phyloP scores from a whole-genome alignment of 108 stramenopile genomes.

The Licmophora abbreviata region DNA sequence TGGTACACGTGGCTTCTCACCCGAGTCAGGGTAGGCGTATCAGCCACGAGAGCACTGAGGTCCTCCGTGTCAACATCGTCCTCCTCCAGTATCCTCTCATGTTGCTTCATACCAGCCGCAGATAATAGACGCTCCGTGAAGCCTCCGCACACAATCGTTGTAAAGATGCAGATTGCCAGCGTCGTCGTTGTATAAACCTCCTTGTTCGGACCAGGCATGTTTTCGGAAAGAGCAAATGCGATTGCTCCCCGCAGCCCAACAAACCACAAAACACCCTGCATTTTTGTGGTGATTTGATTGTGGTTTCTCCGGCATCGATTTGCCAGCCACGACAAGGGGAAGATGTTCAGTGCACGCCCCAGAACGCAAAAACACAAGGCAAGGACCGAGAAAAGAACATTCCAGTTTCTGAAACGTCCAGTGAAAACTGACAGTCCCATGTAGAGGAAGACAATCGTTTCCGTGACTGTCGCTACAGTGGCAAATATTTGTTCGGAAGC shows the following conservation, averaged over 20 bases:
- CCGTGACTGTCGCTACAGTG: constrained; percentile 83
- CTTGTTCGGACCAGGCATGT: constrained; percentile 87
- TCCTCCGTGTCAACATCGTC: constrained; percentile 14
- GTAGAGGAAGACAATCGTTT: constrained; percentile 93
- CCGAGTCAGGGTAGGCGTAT: constrained; percentile 7
- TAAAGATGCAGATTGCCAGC: constrained; percentile 90
- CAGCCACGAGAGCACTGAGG: constrained; percentile 17
- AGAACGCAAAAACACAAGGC: constrained; percentile 81
- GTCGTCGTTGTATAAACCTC: constrained; percentile 88
- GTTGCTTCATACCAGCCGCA: constrained; percentile 77
- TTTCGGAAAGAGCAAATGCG: constrained; percentile 87
- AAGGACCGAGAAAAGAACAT: constrained; percentile 63
- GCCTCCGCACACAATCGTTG: constrained; percentile 95
- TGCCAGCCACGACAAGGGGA: constrained; percentile 82
- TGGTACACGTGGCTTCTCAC: constrained; percentile 8
- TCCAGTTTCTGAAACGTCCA: constrained; percentile 66
- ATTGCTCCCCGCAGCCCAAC: constrained; percentile 94
- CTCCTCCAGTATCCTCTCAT: constrained; percentile 1
- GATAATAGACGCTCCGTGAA: constrained; percentile 83
- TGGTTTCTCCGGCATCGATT: constrained; percentile 63
- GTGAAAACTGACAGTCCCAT: constrained; percentile 98
- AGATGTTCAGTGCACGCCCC: constrained; percentile 83
- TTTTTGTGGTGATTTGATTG: constrained; percentile 52
- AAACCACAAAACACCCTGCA: constrained; percentile 96
- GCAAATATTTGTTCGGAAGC: constrained; percentile 92